Conservation (phyloP, 805 yeast genomes). For the Metschnikowia baotianmanensis region DNA sequence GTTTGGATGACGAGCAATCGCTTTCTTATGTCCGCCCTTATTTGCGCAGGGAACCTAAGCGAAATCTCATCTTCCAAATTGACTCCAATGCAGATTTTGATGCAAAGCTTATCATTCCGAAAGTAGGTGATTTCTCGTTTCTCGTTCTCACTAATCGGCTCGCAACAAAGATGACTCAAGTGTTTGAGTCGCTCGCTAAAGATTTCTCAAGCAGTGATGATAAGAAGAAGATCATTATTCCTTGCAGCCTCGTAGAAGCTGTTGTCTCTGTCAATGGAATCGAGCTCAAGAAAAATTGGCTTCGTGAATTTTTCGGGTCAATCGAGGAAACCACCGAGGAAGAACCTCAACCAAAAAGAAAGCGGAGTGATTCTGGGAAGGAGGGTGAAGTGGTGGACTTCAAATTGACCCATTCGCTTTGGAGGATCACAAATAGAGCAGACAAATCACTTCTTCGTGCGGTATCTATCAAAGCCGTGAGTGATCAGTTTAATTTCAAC, state of each 20-base stretch:
- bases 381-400: slow-evolving; percentile 44
- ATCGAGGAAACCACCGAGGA: slow-evolving; percentile 4
- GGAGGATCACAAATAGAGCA: slow-evolving; percentile 34
- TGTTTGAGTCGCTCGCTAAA: slow-evolving; percentile 23
- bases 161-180: slow-evolving; percentile 22
- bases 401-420: slow-evolving; percentile 40
- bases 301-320: slow-evolving; percentile 25
- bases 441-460: slow-evolving; percentile 26
- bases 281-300: slow-evolving; percentile 36
- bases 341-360: slow-evolving; percentile 7
- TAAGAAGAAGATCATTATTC: slow-evolving; percentile 20
- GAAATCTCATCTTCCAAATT: slow-evolving; percentile 34
- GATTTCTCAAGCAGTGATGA: slow-evolving; percentile 20
- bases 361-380: slow-evolving; percentile 4
- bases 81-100: slow-evolving; percentile 27
- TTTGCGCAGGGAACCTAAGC: slow-evolving; percentile 29
- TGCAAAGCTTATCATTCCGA: slow-evolving; percentile 33
- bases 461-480: slow-evolving; percentile 29
- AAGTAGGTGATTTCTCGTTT: slow-evolving; percentile 22
- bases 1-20: slow-evolving; percentile 22
- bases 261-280: slow-evolving; percentile 33
- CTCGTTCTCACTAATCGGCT: slow-evolving; percentile 27
- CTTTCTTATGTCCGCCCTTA: slow-evolving; percentile 34
- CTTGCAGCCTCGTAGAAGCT: slow-evolving; percentile 28
- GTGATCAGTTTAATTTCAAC: slow-evolving; percentile 23